Evolutionary conservation across 768 basidiomycete genomes (phyloP).

Genomic region (Leccinum incarnatum): DNA sequence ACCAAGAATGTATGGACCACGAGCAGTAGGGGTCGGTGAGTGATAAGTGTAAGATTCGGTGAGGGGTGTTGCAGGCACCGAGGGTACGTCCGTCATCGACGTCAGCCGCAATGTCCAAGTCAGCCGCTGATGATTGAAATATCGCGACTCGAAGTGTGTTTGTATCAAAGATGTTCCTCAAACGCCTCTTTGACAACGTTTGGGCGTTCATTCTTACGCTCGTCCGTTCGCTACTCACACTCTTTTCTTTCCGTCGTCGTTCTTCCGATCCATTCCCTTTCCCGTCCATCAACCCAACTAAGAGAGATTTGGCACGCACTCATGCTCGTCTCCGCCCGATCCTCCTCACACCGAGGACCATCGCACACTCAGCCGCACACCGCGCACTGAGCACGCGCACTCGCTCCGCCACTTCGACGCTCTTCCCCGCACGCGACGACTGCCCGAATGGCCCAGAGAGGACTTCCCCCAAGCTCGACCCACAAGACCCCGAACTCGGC

Average conservation of each 20-base stretch:
- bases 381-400: constrained; percentile 7
- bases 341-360: constrained; percentile 14
- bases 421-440: background rate
- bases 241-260: constrained; percentile 19
- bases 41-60: constrained; percentile 76
- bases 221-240: constrained; percentile 24
- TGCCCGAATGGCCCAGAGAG: constrained; percentile 3
- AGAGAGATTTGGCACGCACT: constrained; percentile 9
- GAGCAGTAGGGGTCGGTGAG: constrained; percentile 63
- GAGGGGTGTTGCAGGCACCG: constrained; percentile 58
- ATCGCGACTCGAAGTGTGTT: background rate
- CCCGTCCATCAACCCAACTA: background rate
- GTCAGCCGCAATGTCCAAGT: background rate
- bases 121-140: constrained; percentile 8
- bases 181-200: constrained; percentile 13
- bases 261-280: constrained; percentile 11
- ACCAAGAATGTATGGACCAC: constrained; percentile 88
- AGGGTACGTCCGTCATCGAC: constrained; percentile 40
- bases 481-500: constrained; percentile 16
- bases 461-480: constrained; percentile 21
- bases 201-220: constrained; percentile 29
- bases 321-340: constrained; percentile 22
- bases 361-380: constrained; percentile 1
- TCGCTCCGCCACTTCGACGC: constrained; percentile 16
- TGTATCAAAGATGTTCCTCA: constrained; percentile 10